Percentiles rank a stretch among this genome's conserved stretches.
phyloP scores from a whole-genome alignment of 2,329 filamentous ascomycete genomes.

The Cryphonectria carpinicola region DNA sequence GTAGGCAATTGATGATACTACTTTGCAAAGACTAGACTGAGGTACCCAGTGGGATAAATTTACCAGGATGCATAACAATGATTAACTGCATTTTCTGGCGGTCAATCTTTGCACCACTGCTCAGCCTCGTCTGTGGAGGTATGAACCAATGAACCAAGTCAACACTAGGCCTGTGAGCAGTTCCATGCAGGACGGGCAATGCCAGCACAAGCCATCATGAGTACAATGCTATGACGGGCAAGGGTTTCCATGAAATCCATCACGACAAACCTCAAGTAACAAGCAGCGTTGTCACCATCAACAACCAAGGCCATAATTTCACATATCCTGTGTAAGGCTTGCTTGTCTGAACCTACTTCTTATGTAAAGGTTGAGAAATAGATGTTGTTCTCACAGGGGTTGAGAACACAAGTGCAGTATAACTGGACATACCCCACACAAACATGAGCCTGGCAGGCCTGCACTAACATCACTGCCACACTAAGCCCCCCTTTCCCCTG shows the following conservation, averaged over 20 bases:
- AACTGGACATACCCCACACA: background rate
- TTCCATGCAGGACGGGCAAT: slow-evolving; percentile 5
- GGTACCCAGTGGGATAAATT: background rate
- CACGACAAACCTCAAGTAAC: too few relatives aligned
- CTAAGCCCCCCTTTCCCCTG: background rate
- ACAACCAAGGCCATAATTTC: background rate
- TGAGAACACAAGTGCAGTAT: background rate
- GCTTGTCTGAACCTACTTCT: background rate
- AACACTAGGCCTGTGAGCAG: background rate
- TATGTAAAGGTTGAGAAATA: background rate
- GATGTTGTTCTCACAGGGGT: background rate
- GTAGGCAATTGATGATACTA: background rate
- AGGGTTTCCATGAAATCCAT: background rate
- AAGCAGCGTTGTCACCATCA: too few relatives aligned
- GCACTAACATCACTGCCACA: background rate
- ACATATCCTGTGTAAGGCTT: background rate
- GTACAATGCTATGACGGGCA: background rate
- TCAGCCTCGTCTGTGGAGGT: background rate
- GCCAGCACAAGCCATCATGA: background rate
- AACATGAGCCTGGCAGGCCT: background rate
- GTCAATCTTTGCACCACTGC: background rate
- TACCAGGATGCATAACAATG: background rate
- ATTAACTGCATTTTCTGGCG: background rate
- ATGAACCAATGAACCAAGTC: background rate
- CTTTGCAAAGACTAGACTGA: background rate